Evolutionary conservation across 2,329 filamentous ascomycete genomes (phyloP).

Genomic region (Endoconidiophora polonica): DNA sequence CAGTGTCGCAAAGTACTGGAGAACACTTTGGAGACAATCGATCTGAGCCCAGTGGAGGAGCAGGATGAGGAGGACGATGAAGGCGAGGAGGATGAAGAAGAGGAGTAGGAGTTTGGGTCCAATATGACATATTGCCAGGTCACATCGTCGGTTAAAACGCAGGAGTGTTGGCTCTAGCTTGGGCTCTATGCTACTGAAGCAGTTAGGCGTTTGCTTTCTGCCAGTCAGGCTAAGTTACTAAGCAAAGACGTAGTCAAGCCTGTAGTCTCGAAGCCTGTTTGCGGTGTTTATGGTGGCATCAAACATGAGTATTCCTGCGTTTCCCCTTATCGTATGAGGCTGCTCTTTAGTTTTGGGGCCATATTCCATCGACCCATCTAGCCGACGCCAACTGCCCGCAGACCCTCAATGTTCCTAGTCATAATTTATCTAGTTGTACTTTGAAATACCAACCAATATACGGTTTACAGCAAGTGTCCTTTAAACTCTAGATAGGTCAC

Average conservation of each 20-base stretch:
- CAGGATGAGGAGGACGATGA: slow-evolving; percentile 6
- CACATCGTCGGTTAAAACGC: neutral
- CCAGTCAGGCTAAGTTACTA: neutral
- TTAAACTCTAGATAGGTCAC: too few relatives aligned
- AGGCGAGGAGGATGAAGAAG: neutral
- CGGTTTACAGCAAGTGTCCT: too few relatives aligned
- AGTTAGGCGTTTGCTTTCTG: neutral
- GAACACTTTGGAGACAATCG: slow-evolving; percentile 26
- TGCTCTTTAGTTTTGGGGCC: too few relatives aligned
- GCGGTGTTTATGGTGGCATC: too few relatives aligned
- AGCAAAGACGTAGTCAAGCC: neutral
- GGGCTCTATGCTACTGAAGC: neutral
- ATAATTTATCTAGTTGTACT: too few relatives aligned
- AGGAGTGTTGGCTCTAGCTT: neutral
- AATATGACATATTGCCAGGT: neutral
- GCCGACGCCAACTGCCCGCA: too few relatives aligned
- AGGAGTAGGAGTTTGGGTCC: neutral
- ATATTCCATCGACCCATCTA: too few relatives aligned
- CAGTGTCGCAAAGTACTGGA: slow-evolving; percentile 32
- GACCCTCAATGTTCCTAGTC: too few relatives aligned
- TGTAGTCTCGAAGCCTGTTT: neutral
- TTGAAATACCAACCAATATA: too few relatives aligned
- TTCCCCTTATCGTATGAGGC: too few relatives aligned
- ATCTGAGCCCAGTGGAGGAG: slow-evolving; percentile 11
- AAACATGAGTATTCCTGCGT: too few relatives aligned